Percentiles rank a stretch among this genome's conserved stretches.
These are phyloP conservation scores for Wallacemonas sp. DNA, from an alignment of 208 protist species.

Conservation along the genomic window DNA sequence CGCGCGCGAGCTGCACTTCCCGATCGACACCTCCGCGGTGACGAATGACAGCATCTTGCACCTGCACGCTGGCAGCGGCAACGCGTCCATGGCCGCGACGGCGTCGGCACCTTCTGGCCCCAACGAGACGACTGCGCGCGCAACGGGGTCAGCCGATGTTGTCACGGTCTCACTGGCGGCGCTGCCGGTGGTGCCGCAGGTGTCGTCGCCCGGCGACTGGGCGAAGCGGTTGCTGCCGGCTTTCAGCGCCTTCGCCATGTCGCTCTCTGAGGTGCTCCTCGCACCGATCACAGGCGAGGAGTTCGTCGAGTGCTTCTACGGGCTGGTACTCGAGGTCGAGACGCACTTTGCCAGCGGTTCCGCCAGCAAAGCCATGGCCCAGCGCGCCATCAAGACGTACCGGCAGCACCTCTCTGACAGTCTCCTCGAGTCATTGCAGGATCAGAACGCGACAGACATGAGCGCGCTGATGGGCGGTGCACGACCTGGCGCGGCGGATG, in stretches of 20 bases:
- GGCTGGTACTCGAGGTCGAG: slow-evolving; percentile 68
- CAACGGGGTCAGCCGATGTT: too few relatives aligned
- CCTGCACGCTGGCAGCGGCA: neutral
- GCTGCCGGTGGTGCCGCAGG: slow-evolving; percentile 24
- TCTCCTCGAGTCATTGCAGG: slow-evolving; percentile 8
- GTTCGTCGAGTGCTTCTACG: slow-evolving; percentile 67
- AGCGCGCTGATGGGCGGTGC: neutral
- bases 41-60: neutral
- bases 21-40: neutral
- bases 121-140: too few relatives aligned
- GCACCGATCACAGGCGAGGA: slow-evolving; percentile 37
- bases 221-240: slow-evolving; percentile 33
- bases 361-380: slow-evolving; percentile 44
- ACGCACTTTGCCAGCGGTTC: slow-evolving; percentile 42
- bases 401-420: slow-evolving; percentile 39
- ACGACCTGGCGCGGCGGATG: neutral
- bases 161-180: slow-evolving; percentile 18
- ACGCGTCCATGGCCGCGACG: neutral
- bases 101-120: neutral
- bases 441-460: neutral
- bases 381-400: slow-evolving; percentile 46
- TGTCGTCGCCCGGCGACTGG: slow-evolving; percentile 24
- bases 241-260: slow-evolving; percentile 51
- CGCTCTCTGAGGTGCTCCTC: slow-evolving; percentile 63
- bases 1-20: neutral